Evolutionary conservation across 805 yeast species (phyloP).

Genomic region (Phaffomyces antillensis): DNA sequence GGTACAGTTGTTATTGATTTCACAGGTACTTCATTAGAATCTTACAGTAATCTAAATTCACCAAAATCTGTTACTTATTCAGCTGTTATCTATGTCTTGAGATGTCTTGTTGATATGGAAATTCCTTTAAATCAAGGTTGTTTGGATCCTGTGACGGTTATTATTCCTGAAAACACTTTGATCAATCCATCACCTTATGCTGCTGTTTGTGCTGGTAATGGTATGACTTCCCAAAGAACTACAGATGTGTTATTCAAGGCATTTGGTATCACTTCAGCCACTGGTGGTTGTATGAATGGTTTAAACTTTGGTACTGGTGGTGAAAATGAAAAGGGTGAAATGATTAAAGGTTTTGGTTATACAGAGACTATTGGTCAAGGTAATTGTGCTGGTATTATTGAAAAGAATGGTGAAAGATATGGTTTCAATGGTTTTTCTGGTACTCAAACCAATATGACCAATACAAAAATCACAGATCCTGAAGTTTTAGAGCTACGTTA

Average conservation of each 20-base stretch:
- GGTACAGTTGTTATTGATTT: slow-evolving; percentile 44
- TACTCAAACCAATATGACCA: slow-evolving; percentile 48
- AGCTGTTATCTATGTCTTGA: slow-evolving; percentile 45
- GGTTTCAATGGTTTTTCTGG: slow-evolving; percentile 46
- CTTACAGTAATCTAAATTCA: slow-evolving; percentile 47
- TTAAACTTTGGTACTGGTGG: slow-evolving; percentile 49
- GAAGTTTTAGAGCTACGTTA: slow-evolving; percentile 47
- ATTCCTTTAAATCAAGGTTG: slow-evolving; percentile 56
- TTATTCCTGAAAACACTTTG: slow-evolving; percentile 28
- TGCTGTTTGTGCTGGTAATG: slow-evolving; percentile 46
- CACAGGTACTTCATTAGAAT: slow-evolving; percentile 44
- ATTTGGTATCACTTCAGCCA: slow-evolving; percentile 49
- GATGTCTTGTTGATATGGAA: slow-evolving; percentile 44
- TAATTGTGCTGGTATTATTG: slow-evolving; percentile 42
- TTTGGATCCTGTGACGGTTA: slow-evolving; percentile 35
- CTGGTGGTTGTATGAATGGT: slow-evolving; percentile 53
- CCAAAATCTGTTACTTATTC: slow-evolving; percentile 48
- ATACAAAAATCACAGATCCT: slow-evolving; percentile 48
- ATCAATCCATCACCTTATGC: slow-evolving; percentile 34
- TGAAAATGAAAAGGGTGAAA: slow-evolving; percentile 31
- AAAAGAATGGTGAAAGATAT: slow-evolving; percentile 67
- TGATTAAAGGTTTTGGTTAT: slow-evolving; percentile 43
- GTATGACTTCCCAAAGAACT: slow-evolving; percentile 50
- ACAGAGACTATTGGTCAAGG: slow-evolving; percentile 54
- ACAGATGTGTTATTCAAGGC: slow-evolving; percentile 48